Base-by-base conservation (phyloP, 73 alveolate genomes). In the Urostyla sp. region DNA sequence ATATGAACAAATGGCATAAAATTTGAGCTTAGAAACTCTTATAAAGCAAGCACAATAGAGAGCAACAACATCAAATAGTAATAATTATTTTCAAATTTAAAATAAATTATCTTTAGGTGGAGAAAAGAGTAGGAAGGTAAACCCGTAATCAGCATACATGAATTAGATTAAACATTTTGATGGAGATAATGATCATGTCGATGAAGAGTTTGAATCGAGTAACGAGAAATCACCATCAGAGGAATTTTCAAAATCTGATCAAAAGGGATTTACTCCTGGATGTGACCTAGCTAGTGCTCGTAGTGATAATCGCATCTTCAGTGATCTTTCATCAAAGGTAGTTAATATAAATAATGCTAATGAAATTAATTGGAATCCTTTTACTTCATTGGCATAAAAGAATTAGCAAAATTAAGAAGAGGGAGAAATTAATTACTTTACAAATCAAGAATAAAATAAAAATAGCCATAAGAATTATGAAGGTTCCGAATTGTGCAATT, bases 191-290 rank as follows among this genome's bases (percentile, higher is more conserved):
- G 76, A 59, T 59, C 4, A 59, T 31, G 76, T 59, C 26, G 76
- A 59, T 59, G 76, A 59, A 20, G 76, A 59, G 20, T 59, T 35
- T 59, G 76, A 59, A 59, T 59, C 76, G 37, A 59, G 76, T 20
- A 23, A 52, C 31, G 76, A 59, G 21, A 59, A 34, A 34, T n/a
- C n/a, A 35, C 23, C n/a, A n/a, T n/a, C n/a, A n/a, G n/a, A 59
- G 7, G 15, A 24, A 55, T 55, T 35, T 31, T 59, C 57, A 31
- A 59, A 59, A 34, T 59, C 13, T 15, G 15, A 40, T 55, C 7
- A 55, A 31, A n/a, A 35, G 27, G 37, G 76, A 18, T 8, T 30
- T 5, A 59, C 76, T 31, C 76, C 76, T 8, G 55, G 76, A 6
- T 27, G 21, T n/a, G 30, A 24, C 37, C n/a, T 59, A 7, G 24